Percentiles rank a stretch among this genome's conserved stretches.
Evolutionary conservation across 495 filamentous ascomycete species (phyloP).

Genomic region (Jackrogersella multiformis): DNA sequence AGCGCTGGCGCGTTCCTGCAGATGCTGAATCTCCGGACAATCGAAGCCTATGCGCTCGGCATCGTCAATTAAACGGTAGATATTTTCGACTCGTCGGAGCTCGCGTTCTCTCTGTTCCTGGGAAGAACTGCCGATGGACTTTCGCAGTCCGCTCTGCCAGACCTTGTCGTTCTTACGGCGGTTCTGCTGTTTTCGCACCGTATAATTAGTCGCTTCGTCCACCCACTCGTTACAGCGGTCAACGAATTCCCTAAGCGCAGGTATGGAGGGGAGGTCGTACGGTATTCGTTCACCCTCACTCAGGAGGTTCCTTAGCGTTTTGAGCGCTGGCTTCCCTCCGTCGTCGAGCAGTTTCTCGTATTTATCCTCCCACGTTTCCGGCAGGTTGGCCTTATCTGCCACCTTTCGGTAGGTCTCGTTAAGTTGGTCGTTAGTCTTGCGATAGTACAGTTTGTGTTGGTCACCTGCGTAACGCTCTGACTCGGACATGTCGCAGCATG

Average conservation of each 20-base stretch:
- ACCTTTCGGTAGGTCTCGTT: constrained; percentile 74
- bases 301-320: constrained; percentile 82
- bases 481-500: constrained; percentile 77
- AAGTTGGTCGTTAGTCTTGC: constrained; percentile 77
- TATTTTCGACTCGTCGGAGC: constrained; percentile 88
- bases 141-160: constrained; percentile 76
- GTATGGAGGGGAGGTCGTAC: constrained; percentile 86
- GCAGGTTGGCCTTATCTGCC: constrained; percentile 83
- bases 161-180: constrained; percentile 95
- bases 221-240: constrained; percentile 98
- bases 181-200: constrained; percentile 97
- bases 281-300: constrained; percentile 97
- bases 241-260: constrained; percentile 85
- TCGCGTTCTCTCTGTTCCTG: constrained; percentile 89
- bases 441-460: constrained; percentile 75
- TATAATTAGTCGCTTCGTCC: constrained; percentile 96
- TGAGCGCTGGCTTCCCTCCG: constrained; percentile 83
- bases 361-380: constrained; percentile 91
- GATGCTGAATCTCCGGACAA: constrained; percentile 86
- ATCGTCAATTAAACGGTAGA: constrained; percentile 81
- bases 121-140: constrained; percentile 69
- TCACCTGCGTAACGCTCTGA: constrained; percentile 67
- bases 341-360: constrained; percentile 84
- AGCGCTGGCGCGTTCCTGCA: constrained; percentile 86
- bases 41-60: constrained; percentile 94